Base-by-base conservation (phyloP, 306 rosid genomes). In the Aeschynomene evenia region DNA sequence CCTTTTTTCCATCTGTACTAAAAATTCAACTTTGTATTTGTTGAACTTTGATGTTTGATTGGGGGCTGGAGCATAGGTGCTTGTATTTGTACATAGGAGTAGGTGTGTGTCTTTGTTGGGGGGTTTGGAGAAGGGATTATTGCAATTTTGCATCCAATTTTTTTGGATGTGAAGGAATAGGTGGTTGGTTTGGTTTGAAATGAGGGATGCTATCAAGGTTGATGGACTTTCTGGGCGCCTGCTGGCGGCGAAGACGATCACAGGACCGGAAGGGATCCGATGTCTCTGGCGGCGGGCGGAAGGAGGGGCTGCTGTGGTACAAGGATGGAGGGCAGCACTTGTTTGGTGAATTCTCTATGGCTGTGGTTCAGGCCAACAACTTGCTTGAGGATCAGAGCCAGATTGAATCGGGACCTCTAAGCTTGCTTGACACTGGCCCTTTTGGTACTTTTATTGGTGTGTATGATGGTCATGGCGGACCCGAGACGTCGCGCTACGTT, bases 141-240 rank as follows among this genome's bases (percentile, higher is more conserved):
- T 45, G 51, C 15, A 12, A n/a, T 45, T 6, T 71, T 66, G 66
- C 89, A 89, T 86, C 87, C 92, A 70, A 40, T 81, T 73, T 71
- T 71, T 57, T 78, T 85, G 87, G 95, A 88, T 88, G 91, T 83
- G 83, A 86, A 83, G 78, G 83, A 77, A 80, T 72, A 58, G 46
- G 74, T 66, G 86, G 84, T 70, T 80, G 82, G 75, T 79, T 61
- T 66, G 70, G 82, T 92, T 88, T 86, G 98, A 92, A 86, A 90
- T 92, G 98, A 92, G 96, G 98, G 93, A 89, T 92, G 98, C 75
- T 89, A 89, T 89, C 96, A 80, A 84, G 69, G 81, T 89, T 88
- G 85, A 87, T 86, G 86, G 84, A 89, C 91, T 80, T 80, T 73
- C 86, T 92, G 81, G 85, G 77, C 79, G 92, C 93, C 79, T 92